phyloP scores from a whole-genome alignment of 257 asterid species.

The Hygrophila difformis region DNA sequence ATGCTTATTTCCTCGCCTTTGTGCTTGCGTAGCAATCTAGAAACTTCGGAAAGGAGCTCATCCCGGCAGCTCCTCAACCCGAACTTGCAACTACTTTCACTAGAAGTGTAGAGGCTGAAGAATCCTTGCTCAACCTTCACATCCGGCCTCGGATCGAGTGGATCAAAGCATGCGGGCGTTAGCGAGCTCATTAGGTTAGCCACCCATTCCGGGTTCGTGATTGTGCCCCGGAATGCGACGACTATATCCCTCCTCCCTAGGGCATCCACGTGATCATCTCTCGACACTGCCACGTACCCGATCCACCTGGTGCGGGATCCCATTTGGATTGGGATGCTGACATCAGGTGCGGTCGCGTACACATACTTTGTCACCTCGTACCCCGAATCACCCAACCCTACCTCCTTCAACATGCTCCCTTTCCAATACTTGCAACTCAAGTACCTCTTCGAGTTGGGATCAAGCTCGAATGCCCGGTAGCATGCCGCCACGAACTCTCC shows the following conservation, averaged over 20 bases:
- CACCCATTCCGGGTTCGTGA: constrained; percentile 31
- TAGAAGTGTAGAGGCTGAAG: no score
- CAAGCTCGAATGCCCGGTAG: constrained; percentile 37
- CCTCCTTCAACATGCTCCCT: constrained; percentile 20
- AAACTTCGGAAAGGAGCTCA: constrained; percentile 29
- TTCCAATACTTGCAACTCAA: constrained; percentile 23
- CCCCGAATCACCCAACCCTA: constrained; percentile 29
- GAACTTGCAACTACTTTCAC: no score
- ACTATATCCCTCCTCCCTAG: constrained; percentile 56
- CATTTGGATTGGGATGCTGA: constrained; percentile 32
- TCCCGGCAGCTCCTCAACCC: no score
- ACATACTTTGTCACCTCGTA: constrained; percentile 34
- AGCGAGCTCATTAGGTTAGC: constrained; percentile 18
- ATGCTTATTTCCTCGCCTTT: constrained; percentile 25
- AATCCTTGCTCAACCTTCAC: no score
- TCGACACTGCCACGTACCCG: constrained; percentile 53
- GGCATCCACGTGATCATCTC: constrained; percentile 42
- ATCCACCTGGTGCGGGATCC: constrained; percentile 32
- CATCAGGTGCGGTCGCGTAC: constrained; percentile 42
- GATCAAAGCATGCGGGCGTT: no score
- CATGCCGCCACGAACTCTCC: constrained; percentile 50
- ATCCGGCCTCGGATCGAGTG: no score
- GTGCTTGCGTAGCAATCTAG: constrained; percentile 23
- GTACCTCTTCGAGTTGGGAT: constrained; percentile 22
- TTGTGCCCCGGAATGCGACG: constrained; percentile 57